Conservation (phyloP, 306 rosid genomes). For the Medicago ruthenica region DNA sequence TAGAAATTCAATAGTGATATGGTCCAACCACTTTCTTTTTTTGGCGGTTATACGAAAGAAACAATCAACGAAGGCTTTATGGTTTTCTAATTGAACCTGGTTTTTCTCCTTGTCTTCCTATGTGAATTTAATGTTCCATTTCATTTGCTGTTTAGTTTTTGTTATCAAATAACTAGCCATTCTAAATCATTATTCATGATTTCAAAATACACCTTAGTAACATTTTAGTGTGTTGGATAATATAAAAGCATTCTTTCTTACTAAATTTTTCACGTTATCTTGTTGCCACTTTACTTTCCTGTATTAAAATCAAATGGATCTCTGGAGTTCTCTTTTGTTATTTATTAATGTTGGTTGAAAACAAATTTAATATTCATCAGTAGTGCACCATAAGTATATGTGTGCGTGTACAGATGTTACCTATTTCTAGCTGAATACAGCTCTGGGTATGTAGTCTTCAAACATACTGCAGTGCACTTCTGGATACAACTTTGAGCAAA, state of each 20-base stretch:
- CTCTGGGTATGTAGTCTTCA: neutral
- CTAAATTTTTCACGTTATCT: conserved; percentile 3
- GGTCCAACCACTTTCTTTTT: neutral
- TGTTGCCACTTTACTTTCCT: neutral
- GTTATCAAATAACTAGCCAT: conserved; percentile 3
- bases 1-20: conserved; percentile 2
- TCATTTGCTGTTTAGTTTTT: neutral
- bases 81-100: conserved; percentile 12
- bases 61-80: conserved; percentile 4
- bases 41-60: conserved; percentile 8
- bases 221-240: conserved; percentile 10
- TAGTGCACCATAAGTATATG: neutral
- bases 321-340: conserved; percentile 10
- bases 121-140: neutral
- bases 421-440: conserved; percentile 7
- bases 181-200: neutral
- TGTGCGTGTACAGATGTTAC: conserved; percentile 6
- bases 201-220: conserved; percentile 20
- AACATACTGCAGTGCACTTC: conserved; percentile 11
- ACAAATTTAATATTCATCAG: conserved; percentile 4
- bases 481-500: neutral
- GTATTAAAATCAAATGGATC: conserved; percentile 25
- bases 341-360: conserved; percentile 32
- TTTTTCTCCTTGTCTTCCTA: conserved; percentile 7
- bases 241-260: neutral